phyloP scores from a whole-genome alignment of 202 grass and related monocot species.

The Carex arenaria region DNA sequence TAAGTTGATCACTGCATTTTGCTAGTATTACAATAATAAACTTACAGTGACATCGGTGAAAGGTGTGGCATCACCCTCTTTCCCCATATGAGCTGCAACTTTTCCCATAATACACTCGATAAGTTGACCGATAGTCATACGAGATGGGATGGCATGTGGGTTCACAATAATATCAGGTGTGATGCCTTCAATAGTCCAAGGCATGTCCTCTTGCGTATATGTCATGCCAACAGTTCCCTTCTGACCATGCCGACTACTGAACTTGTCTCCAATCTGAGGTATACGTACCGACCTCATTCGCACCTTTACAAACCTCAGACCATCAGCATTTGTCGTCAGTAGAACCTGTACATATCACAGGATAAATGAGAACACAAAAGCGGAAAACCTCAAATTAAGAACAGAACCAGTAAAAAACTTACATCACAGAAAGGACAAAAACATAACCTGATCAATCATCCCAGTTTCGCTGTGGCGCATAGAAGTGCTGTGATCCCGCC shows the following conservation, averaged over 20 bases:
- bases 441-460: constrained; percentile 88
- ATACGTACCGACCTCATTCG: constrained; percentile 95
- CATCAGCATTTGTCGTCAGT: constrained; percentile 98
- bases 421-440: neutral
- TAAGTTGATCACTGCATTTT: neutral
- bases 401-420: neutral
- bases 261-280: constrained; percentile 98
- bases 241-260: constrained; percentile 96
- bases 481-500: constrained; percentile 93
- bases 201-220: constrained; percentile 99
- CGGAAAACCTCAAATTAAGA: constrained; percentile 8
- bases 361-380: constrained; percentile 7
- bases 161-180: constrained; percentile 99
- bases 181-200: constrained; percentile 97
- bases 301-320: constrained; percentile 95
- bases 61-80: constrained; percentile 93
- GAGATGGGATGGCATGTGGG: constrained; percentile 96
- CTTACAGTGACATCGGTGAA: constrained; percentile 99
- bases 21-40: neutral
- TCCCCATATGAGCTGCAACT: constrained; percentile 95
- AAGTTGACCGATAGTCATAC: constrained; percentile 98
- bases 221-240: constrained; percentile 99
- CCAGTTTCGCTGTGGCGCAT: constrained; percentile 95
- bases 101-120: constrained; percentile 99
- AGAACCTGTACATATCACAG: constrained; percentile 58